Evolutionary conservation across 2,329 filamentous ascomycete genomes (phyloP), one percentile per base, ranked within the genome.

Genomic region (Lomentospora prolificans): DNA sequence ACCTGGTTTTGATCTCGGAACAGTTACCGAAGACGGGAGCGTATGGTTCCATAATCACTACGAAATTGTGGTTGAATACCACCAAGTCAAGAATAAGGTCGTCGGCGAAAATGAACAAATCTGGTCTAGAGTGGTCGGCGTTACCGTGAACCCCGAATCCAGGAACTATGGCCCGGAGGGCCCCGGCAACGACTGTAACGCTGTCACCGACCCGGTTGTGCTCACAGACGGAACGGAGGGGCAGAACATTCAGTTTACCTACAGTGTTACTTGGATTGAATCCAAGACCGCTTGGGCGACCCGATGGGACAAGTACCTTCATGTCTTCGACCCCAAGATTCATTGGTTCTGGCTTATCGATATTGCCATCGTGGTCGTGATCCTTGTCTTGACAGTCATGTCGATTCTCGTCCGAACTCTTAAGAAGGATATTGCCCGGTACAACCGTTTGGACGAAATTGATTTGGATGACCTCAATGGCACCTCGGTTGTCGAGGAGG

Each of bases 261-360:
- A 99, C 74, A 90, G 87, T 61, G 89, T 97, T 12, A 87, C 86
- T 70, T 99, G 94, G 94, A 81, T 79, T 57, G 82, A 84, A 61
- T 96, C 90, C 0, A 67, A 79, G 1, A 97, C 91, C 1, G 89
- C 87, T 1, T 99, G 95, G 86, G 94, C 94, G 27, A 99, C 94
- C 10, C 83, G 94, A 61, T 99, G 94, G 94, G 94, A 99, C 77
- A 97, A 96, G 72, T 97, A 97, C 68, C 79, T 99, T 33, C 92
- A 97, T 66, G 92, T 99, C 28, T 95, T 91, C 66, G 91, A 97
- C 69, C 91, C 94, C 54, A 95, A 94, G 76, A 97, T 99, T 64
- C 94, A 99, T 70, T 99, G 94, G 94, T 96, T 97, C 75, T 96
- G 91, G 58, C 83, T 99, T 52, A 88, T 97, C 72, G 96, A 96